Conservation (phyloP, 1,139 yeast genomes). For the Sugiyamaella novakii region DNA sequence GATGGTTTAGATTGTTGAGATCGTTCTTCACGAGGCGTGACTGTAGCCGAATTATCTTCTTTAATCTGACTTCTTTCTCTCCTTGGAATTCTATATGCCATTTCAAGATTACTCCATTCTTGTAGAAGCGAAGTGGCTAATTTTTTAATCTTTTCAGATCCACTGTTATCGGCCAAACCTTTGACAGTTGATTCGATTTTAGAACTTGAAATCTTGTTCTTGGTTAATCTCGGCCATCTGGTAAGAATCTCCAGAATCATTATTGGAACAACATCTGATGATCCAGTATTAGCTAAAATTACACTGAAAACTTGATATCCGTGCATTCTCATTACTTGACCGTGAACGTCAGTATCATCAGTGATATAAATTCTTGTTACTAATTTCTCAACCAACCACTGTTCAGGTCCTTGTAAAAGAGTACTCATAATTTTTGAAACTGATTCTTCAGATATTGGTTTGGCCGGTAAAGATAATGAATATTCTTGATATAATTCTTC, state of each 20-base stretch:
- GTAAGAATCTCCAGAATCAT: constrained; percentile 59
- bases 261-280: constrained; percentile 41
- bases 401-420: constrained; percentile 74
- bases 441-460: constrained; percentile 51
- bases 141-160: constrained; percentile 36
- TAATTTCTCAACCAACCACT: constrained; percentile 64
- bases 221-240: constrained; percentile 79
- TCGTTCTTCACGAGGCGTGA: constrained; percentile 7
- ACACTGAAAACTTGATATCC: constrained; percentile 82
- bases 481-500: constrained; percentile 52
- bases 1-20: neutral
- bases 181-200: constrained; percentile 68
- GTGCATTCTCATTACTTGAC: constrained; percentile 71
- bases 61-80: constrained; percentile 22
- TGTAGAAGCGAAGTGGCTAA: constrained; percentile 53
- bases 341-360: constrained; percentile 55
- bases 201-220: constrained; percentile 78
- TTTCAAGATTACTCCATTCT: constrained; percentile 74
- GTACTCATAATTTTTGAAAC: constrained; percentile 83
- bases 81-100: constrained; percentile 84
- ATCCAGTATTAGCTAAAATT: constrained; percentile 50
- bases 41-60: constrained; percentile 7
- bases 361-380: constrained; percentile 66
- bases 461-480: constrained; percentile 60
- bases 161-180: constrained; percentile 45